These are phyloP conservation scores for Shiraia bambusicola DNA, from an alignment of 2,329 filamentous ascomycete genomes.

Conservation along the genomic window DNA sequence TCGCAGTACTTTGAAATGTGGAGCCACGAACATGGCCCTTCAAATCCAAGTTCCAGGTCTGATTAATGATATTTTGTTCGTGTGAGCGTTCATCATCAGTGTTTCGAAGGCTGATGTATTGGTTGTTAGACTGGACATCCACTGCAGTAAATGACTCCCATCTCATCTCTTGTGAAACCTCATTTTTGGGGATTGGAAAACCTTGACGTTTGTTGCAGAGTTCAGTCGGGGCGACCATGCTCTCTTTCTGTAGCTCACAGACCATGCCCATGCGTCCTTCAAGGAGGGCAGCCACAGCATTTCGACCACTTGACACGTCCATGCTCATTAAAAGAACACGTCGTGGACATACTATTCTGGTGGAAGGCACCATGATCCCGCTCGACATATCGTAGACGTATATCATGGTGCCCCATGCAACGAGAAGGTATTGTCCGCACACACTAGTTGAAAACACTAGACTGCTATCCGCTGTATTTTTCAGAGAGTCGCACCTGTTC, in stretches of 20 bases:
- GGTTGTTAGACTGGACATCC: conserved; percentile 26
- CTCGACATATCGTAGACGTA: conserved; percentile 56
- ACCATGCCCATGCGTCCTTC: conserved; percentile 63
- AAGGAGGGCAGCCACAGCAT: conserved; percentile 61
- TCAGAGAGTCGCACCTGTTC: conserved; percentile 19
- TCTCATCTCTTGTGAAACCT: conserved; percentile 2
- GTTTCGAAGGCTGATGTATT: conserved; percentile 23
- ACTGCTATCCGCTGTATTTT: conserved; percentile 15
- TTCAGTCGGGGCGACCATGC: not conserved
- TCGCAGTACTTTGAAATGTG: not conserved
- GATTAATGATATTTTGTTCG: conserved; percentile 31
- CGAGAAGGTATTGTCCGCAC: conserved; percentile 61
- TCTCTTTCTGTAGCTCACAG: conserved; percentile 48
- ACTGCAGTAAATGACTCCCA: conserved; percentile 25
- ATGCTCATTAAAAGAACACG: conserved; percentile 62
- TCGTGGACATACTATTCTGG: conserved; percentile 59
- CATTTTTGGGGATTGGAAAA: too few relatives aligned
- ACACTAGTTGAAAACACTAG: conserved; percentile 57
- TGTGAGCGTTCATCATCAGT: conserved; percentile 23
- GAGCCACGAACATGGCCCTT: conserved; percentile 8
- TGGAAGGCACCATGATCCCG: conserved; percentile 48
- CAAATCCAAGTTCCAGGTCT: conserved; percentile 33
- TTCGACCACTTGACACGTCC: conserved; percentile 59
- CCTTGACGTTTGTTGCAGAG: too few relatives aligned
- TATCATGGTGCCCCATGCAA: conserved; percentile 56